Base-by-base conservation (phyloP, 2,329 filamentous ascomycete genomes). In the Akanthomyces uredinophilus region DNA sequence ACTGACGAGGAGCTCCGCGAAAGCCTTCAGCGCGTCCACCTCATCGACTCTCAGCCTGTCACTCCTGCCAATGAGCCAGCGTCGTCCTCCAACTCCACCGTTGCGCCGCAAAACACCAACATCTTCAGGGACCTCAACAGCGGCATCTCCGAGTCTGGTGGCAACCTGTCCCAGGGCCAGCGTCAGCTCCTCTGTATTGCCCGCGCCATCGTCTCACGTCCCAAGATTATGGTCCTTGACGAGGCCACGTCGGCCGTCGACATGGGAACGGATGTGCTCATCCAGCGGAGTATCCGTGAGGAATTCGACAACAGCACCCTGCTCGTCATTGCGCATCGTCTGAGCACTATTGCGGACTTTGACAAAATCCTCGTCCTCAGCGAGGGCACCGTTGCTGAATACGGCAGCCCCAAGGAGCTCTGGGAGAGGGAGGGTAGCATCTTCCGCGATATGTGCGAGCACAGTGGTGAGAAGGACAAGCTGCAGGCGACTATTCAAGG, bases 161-260 rank as follows among this genome's bases (percentile, higher is more conserved):
- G 89, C 4, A 92, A 92, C 70, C 79, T 92, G 20, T 90, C 87
- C 0, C 89, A 91, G 70, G 89, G 89, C 32, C 89, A 92, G 72
- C 83, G 89, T 3, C 89, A 92, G 72, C 85, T 92, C 0, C 82
- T 92, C 43, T 91, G 88, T 68, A 83, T 91, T 4, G 89, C 89
- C 1, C 86, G 86, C 56, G 89, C 87, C 56, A 91, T 92, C 66
- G 85, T 91, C 27, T 81, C 85, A 0, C 82, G 87, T 0, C 89
- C 90, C 3, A 88, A 89, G 70, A 86, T 94, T 67, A 89, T 94
- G 83, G 85, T 93, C 1, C 81, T 93, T 1, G 90, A 94, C 70
- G 90, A 93, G 75, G 90, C 90, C 0, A 94, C 90, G 0, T 88
- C 84, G 3, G 89, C 90, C 0, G 89, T 93, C 2, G 90, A 92